Evolutionary conservation across 2,329 filamentous ascomycete species (phyloP).

Genomic region (Arthrinium phaeospermum): DNA sequence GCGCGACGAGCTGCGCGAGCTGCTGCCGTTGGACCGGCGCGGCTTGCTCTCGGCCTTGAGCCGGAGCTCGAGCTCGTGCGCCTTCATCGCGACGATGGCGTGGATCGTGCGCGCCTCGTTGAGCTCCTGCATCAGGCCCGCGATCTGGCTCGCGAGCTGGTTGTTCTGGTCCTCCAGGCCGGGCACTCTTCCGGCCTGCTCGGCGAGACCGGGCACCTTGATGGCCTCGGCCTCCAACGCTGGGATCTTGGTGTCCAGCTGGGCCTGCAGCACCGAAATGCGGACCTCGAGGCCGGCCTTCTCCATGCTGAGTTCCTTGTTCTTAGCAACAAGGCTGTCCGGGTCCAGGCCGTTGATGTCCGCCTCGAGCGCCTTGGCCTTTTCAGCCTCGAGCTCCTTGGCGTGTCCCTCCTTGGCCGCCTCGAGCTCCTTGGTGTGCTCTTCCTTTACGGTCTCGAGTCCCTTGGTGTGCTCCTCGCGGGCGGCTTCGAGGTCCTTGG

Average conservation of each 20-base stretch:
- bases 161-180: not conserved
- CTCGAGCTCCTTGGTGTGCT: conserved; percentile 3
- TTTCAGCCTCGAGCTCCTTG: not conserved
- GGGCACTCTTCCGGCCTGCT: not conserved
- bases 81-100: not conserved
- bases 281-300: conserved; percentile 16
- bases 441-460: not conserved
- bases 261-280: conserved; percentile 1
- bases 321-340: not conserved
- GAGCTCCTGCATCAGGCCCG: not conserved
- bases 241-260: not conserved
- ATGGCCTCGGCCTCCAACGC: conserved; percentile 6
- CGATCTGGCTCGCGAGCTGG: not conserved
- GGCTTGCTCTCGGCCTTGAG: conserved; percentile 14
- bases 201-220: not conserved
- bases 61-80: conserved; percentile 14
- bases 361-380: conserved; percentile 4
- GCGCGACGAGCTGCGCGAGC: conserved; percentile 11
- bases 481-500: conserved; percentile 10
- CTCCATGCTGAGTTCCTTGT: conserved; percentile 13
- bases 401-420: conserved; percentile 6
- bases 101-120: conserved; percentile 2
- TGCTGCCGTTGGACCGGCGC: conserved; percentile 14
- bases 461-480: conserved; percentile 8
- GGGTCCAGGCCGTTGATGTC: conserved; percentile 4